A percentile compares a stretch with the other conserved stretches of the same genome.
phyloP scores from a whole-genome alignment of 371 early-diverging fungal species.

The Quaeritorhiza haematococci region DNA sequence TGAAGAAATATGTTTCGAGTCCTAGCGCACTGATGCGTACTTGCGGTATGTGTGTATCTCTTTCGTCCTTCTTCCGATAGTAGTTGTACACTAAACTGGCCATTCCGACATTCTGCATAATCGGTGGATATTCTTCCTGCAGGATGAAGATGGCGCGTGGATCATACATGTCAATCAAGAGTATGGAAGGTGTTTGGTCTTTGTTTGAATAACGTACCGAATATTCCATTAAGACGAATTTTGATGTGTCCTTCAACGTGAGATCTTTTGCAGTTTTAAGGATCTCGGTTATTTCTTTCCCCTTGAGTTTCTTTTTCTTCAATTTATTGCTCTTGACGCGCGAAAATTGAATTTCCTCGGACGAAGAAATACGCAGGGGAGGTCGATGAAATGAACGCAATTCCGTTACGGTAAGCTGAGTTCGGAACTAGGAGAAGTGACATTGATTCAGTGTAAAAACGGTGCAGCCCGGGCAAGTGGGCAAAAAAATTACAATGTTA shows the following conservation, averaged over 20 bases:
- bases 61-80: slow-evolving; percentile 88
- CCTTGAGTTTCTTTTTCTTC: slow-evolving; percentile 73
- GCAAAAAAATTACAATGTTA: background rate
- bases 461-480: background rate
- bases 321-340: slow-evolving; percentile 60
- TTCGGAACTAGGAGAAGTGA: slow-evolving; percentile 66
- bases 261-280: slow-evolving; percentile 85
- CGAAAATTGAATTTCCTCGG: slow-evolving; percentile 58
- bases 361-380: slow-evolving; percentile 57
- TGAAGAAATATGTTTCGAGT: background rate
- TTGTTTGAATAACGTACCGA: slow-evolving; percentile 49
- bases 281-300: slow-evolving; percentile 66
- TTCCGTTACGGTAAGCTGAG: slow-evolving; percentile 80
- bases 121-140: slow-evolving; percentile 95
- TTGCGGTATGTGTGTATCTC: slow-evolving; percentile 72
- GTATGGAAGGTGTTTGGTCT: background rate
- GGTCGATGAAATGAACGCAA: slow-evolving; percentile 95
- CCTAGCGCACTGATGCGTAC: slow-evolving; percentile 25
- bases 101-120: slow-evolving; percentile 96
- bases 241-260: slow-evolving; percentile 81
- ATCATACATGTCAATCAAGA: background rate
- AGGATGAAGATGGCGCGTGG: background rate
- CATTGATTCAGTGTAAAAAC: background rate
- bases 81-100: slow-evolving; percentile 93
- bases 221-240: slow-evolving; percentile 91